Evolutionary conservation across 2,329 filamentous ascomycete genomes (phyloP), one percentile per base, ranked within the genome.

Genomic region (Fusarium torulosum): DNA sequence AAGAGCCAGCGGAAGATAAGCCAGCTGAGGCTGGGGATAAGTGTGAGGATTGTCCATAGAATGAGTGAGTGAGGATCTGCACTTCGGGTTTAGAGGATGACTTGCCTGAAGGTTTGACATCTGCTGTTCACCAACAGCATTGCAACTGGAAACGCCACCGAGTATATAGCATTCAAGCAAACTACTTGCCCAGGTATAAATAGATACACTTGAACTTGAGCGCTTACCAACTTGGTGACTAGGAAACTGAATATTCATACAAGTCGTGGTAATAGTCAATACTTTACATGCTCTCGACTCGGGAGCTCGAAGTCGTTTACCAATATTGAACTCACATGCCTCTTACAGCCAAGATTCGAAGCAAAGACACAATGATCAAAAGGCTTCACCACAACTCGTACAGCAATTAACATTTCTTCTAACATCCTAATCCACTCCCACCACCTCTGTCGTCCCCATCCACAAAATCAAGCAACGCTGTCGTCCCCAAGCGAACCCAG

Each of bases 21-120:
- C 40, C 41, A 47, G 27, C 31, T 33, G 54, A 56, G 27, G 50
- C 19, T 37, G 62, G 47, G 11, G 47, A 66, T 44, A 60, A 68
- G 38, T 77, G 75, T 29, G 62, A 77, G 43, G 75, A 77, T 51
- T 77, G 75, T 29, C 66, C 63, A 31, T 75, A 69, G 19, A 19
- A 37, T 15, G 19, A 23, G 15, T 67, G 15, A 19, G 41, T 15
- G 19, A 23, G 13, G 35, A 25, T 17, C 21, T 21, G 23, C 6
- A 27, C 21, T 25, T 37, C n/a, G 8, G 14, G 20, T 25, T 35
- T n/a, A 60, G 46, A 19, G 23, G 4, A 33, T 52, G 29, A n/a
- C 21, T 46, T 50, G 10, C 20, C 9, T 35, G n/a, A 40, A 23
- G 35, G 19, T 41, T 29, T 10, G 17, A 35, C 25, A 20, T 14